Conservation (phyloP, 768 basidiomycete species). For the Cystobasidium ongulense region DNA sequence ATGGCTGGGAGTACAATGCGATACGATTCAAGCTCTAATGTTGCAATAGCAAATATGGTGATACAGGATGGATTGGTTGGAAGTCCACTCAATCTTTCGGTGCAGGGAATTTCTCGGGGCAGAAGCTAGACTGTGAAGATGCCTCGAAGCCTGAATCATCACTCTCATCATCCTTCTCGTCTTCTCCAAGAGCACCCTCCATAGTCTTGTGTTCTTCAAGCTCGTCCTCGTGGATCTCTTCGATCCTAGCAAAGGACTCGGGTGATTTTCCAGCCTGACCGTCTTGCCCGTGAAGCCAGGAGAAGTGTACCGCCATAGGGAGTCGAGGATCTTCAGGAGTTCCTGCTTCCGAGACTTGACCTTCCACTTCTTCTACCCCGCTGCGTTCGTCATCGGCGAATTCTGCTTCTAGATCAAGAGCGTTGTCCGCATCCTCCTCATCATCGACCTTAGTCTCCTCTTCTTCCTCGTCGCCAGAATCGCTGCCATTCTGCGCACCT, state of each 20-base stretch:
- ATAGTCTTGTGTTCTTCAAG: background rate
- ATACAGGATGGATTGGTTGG: too few species aligned
- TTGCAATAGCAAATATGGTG: too few species aligned
- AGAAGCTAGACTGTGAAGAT: background rate
- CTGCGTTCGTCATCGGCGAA: background rate
- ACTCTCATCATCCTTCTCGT: background rate
- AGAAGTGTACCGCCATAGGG: background rate
- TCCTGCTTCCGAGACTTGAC: background rate
- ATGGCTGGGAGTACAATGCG: too few species aligned
- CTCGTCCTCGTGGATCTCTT: conserved; percentile 6
- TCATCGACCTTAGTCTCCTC: background rate
- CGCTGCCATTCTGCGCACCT: background rate
- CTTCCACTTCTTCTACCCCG: background rate
- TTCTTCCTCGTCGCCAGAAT: background rate
- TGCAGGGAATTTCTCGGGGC: background rate
- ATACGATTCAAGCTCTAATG: too few species aligned
- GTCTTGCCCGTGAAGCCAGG: background rate
- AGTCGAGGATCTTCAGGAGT: background rate
- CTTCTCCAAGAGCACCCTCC: background rate
- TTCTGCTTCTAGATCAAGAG: too few species aligned
- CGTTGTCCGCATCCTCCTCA: background rate
- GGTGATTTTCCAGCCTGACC: background rate
- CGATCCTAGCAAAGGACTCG: background rate
- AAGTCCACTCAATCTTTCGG: too few species aligned
- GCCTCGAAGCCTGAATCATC: conserved; percentile 2